These are phyloP conservation scores for Gonapodya prolifera DNA, from an alignment of 192 early-diverging fungal species.

Conservation along the genomic window DNA sequence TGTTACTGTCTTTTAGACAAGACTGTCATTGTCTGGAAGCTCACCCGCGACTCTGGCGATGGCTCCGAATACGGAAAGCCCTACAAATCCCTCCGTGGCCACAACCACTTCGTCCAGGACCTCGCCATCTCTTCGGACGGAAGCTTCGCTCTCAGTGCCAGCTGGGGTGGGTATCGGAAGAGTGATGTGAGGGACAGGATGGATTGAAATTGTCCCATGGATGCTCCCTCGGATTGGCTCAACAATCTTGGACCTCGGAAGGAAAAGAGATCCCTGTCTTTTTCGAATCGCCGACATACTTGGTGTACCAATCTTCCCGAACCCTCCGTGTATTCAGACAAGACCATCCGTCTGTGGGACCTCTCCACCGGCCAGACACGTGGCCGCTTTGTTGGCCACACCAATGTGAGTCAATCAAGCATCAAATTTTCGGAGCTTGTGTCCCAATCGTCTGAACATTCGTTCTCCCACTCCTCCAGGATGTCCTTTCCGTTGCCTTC, in stretches of 20 bases:
- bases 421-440: too few species aligned
- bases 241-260: background rate
- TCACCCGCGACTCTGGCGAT: conserved; percentile 72
- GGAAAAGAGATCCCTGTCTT: conserved; percentile 11
- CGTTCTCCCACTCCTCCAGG: too few species aligned
- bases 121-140: conserved; percentile 98
- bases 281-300: conserved; percentile 10
- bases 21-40: conserved; percentile 95
- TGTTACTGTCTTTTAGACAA: conserved; percentile 69
- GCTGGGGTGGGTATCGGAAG: conserved; percentile 53
- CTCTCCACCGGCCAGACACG: conserved; percentile 89
- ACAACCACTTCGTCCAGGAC: conserved; percentile 99
- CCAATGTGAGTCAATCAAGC: background rate
- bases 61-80: conserved; percentile 74
- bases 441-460: too few species aligned
- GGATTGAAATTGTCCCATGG: background rate
- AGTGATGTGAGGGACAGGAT: conserved; percentile 10
- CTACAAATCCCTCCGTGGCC: conserved; percentile 81
- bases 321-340: conserved; percentile 43
- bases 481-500: conserved; percentile 98
- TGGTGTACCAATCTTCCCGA: background rate
- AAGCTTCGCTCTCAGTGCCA: conserved; percentile 95
- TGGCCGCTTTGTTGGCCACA: conserved; percentile 77
- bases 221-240: background rate
- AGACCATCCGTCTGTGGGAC: conserved; percentile 99